Evolutionary conservation across 2,329 filamentous ascomycete species (phyloP).

Genomic region (Exophiala viscosa): DNA sequence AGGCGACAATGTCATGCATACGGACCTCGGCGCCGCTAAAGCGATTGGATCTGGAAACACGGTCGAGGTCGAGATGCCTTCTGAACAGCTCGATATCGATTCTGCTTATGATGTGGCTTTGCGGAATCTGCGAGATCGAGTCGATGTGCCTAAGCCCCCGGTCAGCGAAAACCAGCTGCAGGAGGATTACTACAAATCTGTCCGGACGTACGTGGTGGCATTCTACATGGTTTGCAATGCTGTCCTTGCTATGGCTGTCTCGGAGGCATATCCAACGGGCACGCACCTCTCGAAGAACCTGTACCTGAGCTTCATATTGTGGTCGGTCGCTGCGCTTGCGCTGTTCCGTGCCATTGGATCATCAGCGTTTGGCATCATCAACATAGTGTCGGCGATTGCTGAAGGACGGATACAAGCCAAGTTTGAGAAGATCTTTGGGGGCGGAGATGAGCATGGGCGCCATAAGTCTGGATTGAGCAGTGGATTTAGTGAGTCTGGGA

Average conservation of each 20-base stretch:
- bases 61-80: constrained; percentile 96
- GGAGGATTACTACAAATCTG: constrained; percentile 97
- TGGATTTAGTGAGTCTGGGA: constrained; percentile 22
- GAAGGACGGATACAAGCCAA: constrained; percentile 71
- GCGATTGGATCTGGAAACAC: constrained; percentile 64
- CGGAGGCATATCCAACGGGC: constrained; percentile 72
- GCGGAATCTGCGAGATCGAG: constrained; percentile 86
- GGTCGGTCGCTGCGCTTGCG: constrained; percentile 81
- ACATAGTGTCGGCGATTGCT: constrained; percentile 76
- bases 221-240: constrained; percentile 91
- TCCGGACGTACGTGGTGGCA: constrained; percentile 96
- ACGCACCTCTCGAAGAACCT: constrained; percentile 70
- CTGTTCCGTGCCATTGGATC: constrained; percentile 82
- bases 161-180: constrained; percentile 77
- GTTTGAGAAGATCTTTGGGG: constrained; percentile 27
- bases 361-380: constrained; percentile 77
- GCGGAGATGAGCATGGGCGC: constrained; percentile 25
- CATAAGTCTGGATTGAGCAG: constrained; percentile 18
- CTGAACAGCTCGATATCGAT: constrained; percentile 96
- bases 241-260: constrained; percentile 87
- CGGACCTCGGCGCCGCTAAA: constrained; percentile 82
- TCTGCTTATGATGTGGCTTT: constrained; percentile 95
- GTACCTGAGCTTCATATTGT: constrained; percentile 90
- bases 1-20: constrained; percentile 92
- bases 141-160: constrained; percentile 67